Evolutionary conservation across 1,284 basidiomycete genomes (phyloP), one percentile per base, ranked within the genome.

Genomic region (Malassezia arunalokei): DNA sequence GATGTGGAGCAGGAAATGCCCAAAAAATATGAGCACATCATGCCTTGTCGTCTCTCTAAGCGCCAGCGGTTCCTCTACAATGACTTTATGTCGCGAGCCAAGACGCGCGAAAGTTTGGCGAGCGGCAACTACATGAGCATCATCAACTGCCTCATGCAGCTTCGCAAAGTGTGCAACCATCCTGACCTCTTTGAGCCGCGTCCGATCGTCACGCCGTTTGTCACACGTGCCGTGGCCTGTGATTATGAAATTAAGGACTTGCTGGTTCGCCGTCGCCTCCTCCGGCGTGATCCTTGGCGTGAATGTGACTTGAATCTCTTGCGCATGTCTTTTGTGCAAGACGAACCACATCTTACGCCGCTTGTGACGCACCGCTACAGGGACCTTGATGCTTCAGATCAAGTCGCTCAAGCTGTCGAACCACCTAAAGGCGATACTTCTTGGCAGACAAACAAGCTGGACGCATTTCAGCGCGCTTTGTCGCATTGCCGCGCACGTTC

Each of bases 1-100:
- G 90, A 96, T 65, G 92, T 98, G 35, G 92, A 95, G 75, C 92
- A 87, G 66, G 87, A 95, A 71, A 79, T 98, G 15, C 92, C 92
- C 0, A 85, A 83, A 76, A 98, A 98, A 73, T 89, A 82, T 69
- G 92, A 96, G 63, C 91, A 96, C 69, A 82, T 95, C 49, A 82
- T 94, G 33, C 81, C 89, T 43, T 95, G 91, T 65, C 83, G 85
- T 1, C 77, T 98, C 6, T 94, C 90, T 31, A 95, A 94, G 72
- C 82, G 92, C 1, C 92, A 98, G 66, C 84, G 91, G 6, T 92
- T 88, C 73, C 79, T 98, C 7, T 98, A 98, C 75, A 92, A 98
- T 77, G 92, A 96, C 73, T 96, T 95, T 77, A 95, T 98, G 90
- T 80, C 84, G 5, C 81, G 92, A 28, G 83, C 87, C 0, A 83